Conservation (phyloP, 2,329 filamentous ascomycete species). For the Hypoxylon rubiginosum region DNA sequence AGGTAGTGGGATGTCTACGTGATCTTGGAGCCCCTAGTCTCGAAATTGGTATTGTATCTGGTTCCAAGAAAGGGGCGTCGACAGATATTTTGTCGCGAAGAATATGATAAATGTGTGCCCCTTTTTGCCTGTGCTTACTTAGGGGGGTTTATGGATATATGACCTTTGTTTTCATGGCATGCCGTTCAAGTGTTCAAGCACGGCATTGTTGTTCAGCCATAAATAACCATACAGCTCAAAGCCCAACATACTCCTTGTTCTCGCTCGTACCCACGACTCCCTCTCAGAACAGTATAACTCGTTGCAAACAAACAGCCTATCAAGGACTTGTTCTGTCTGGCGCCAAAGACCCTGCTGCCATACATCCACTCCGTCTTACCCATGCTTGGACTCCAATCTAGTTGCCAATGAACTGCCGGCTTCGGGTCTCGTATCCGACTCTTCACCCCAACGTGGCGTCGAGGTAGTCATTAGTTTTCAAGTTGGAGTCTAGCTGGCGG, state of each 20-base stretch:
- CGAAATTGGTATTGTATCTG: not conserved
- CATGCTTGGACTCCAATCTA: not conserved
- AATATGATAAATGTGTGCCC: not conserved
- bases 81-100: not conserved
- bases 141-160: not conserved
- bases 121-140: not conserved
- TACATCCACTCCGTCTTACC: not conserved
- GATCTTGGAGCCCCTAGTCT: not conserved
- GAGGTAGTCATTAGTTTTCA: conserved; percentile 5
- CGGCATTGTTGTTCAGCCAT: not conserved
- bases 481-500: conserved; percentile 15
- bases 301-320: not conserved
- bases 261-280: not conserved
- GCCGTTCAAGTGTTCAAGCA: conserved; percentile 2
- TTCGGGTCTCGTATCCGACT: conserved; percentile 11
- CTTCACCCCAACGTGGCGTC: conserved; percentile 4
- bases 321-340: not conserved
- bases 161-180: conserved; percentile 7
- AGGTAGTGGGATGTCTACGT: not conserved
- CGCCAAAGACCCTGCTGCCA: not conserved
- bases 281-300: not conserved
- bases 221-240: not conserved
- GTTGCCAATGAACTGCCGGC: conserved; percentile 15
- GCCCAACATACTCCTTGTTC: not conserved
- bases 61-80: not conserved